Evolutionary conservation across 179 eudicot genomes (phyloP), one percentile per base, ranked within the genome.

Genomic region (Drosera spatulata): DNA sequence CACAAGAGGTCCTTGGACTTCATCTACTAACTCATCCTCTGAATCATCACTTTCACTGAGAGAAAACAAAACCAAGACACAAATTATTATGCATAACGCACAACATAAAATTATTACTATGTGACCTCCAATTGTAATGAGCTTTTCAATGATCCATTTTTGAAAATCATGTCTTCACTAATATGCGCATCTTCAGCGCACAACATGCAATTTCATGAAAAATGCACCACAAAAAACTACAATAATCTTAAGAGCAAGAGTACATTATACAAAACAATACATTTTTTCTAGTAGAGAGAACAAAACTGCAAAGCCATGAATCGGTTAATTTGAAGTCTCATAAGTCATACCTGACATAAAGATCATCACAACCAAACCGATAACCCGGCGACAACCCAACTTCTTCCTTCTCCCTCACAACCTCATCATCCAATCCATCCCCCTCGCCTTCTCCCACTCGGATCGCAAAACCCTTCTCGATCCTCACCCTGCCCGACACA

Each of bases 1-100:
- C 88, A 84, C 77, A 66, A 81, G 64, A 51, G 69, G 67, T 43
- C 61, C 61, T 73, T 73, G 83, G 15, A 64, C 45, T 57, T 64
- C 76, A 60, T 56, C 60, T 51, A 53, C 55, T 15, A 54, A 41
- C 55, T 77, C 86, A 11, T 80, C 70, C 56, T 82, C 88, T 14
- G 85, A 82, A 67, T 81, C 86, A 55, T 80, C 82, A 58, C 79
- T 75, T 51, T 75, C 85, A 69, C 79, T 80, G 68, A 50, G 58
- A 59, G 63, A 59, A 15, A 62, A 48, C 5, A 53, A 60, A 40
- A 45, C 41, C 7, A 14, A 59, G 15, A 42, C 9, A 13, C 5
- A 45, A 6, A 48, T 11, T 22, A 5, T n/a, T 22, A 52, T 15
- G 60, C 11, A 22, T 40, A 39, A 68, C n/a, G 44, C 14, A 6